phyloP scores from a whole-genome alignment of 495 filamentous ascomycete genomes.

The Penicillium pancosmium region DNA sequence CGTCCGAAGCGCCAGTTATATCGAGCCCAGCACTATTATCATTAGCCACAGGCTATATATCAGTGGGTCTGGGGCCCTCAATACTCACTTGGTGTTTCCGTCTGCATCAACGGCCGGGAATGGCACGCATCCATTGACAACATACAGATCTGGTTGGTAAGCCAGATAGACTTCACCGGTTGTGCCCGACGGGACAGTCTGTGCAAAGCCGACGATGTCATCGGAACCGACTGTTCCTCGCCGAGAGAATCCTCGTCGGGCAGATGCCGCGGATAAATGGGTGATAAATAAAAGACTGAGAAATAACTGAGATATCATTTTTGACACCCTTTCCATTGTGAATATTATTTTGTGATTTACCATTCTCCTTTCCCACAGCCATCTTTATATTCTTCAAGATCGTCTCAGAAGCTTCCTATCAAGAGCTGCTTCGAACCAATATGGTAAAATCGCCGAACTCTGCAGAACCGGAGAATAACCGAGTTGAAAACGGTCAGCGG shows the following conservation, averaged over 20 bases:
- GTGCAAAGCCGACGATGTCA: constrained; percentile 47
- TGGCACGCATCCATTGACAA: constrained; percentile 56
- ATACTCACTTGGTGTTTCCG: constrained; percentile 51
- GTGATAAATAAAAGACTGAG: constrained; percentile 19
- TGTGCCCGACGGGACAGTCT: constrained; percentile 48
- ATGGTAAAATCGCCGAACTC: constrained; percentile 1
- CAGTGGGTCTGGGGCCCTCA: neutral
- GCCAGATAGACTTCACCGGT: constrained; percentile 47
- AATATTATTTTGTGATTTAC: neutral
- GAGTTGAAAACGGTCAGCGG: constrained; percentile 21
- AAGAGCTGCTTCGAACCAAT: neutral
- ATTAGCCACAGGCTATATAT: constrained; percentile 3
- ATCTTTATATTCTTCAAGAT: neutral
- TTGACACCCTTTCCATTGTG: neutral
- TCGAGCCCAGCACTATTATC: constrained; percentile 41
- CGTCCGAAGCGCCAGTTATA: constrained; percentile 36
- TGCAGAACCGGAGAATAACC: constrained; percentile 13
- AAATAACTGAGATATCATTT: constrained; percentile 12
- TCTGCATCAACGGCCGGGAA: constrained; percentile 55
- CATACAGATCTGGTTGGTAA: constrained; percentile 54
- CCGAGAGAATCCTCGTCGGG: neutral
- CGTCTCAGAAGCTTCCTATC: neutral
- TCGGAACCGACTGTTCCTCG: constrained; percentile 46
- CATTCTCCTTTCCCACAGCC: neutral
- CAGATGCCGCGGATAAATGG: constrained; percentile 13